Evolutionary conservation across 23 red algal genomes (phyloP).

Genomic region (Cyanidiococcus yangmingshanensis): DNA sequence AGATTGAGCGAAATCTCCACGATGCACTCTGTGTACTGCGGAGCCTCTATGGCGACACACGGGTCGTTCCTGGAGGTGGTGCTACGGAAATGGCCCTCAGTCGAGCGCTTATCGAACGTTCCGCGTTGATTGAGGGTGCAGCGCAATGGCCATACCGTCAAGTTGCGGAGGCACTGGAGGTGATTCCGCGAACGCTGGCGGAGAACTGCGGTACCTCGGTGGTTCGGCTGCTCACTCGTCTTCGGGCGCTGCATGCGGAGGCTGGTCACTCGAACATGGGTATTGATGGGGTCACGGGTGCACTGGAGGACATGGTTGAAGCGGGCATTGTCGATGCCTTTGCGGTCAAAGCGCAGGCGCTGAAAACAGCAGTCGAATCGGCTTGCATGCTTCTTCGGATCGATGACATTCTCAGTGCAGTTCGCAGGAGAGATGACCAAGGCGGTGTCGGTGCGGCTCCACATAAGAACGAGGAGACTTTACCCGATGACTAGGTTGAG

Average conservation of each 20-base stretch:
- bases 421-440: constrained; percentile 61
- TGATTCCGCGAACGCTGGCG: constrained; percentile 85
- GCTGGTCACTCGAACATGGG: constrained; percentile 35
- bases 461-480: no score
- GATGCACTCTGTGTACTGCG: constrained; percentile 83
- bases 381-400: constrained; percentile 90
- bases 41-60: constrained; percentile 55
- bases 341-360: constrained; percentile 82
- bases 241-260: constrained; percentile 64
- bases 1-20: constrained; percentile 91
- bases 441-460: no score
- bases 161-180: constrained; percentile 85
- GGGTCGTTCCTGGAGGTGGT: constrained; percentile 87
- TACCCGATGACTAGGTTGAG: no score
- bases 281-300: constrained; percentile 77
- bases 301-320: constrained; percentile 59
- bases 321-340: constrained; percentile 73
- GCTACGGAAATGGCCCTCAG: constrained; percentile 91
- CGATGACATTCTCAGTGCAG: constrained; percentile 87
- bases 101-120: constrained; percentile 48
- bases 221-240: constrained; percentile 67
- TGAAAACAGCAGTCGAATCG: constrained; percentile 94
- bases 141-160: constrained; percentile 74
- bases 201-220: constrained; percentile 98
- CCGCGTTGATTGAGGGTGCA: constrained; percentile 67